These are phyloP conservation scores for Aspergillus conjunctus DNA, from an alignment of 495 filamentous ascomycete genomes.

Conservation along the genomic window DNA sequence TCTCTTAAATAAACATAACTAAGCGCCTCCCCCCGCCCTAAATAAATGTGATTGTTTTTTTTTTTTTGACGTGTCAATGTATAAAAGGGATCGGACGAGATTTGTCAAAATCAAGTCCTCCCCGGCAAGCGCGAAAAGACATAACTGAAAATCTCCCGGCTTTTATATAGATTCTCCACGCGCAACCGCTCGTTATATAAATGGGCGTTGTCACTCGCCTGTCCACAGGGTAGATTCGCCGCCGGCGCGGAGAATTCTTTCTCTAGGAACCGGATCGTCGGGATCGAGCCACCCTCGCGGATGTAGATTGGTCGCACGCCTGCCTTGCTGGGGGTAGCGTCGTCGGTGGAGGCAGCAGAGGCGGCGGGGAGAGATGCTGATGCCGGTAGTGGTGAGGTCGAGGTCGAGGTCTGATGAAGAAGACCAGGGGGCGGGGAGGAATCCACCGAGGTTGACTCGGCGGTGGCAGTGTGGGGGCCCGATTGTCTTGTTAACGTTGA, in stretches of 20 bases:
- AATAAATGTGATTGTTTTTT: too few species aligned
- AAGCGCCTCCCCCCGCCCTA: too few species aligned
- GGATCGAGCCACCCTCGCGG: slow-evolving; percentile 92
- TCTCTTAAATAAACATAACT: too few species aligned
- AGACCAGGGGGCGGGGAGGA: slow-evolving; percentile 7
- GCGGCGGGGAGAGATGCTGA: not conserved
- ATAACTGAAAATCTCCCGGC: slow-evolving; percentile 83
- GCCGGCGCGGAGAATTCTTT: slow-evolving; percentile 93
- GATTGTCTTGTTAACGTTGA: slow-evolving; percentile 54
- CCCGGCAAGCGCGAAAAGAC: slow-evolving; percentile 75
- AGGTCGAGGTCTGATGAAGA: not conserved
- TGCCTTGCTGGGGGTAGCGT: slow-evolving; percentile 9
- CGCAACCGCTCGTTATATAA: slow-evolving; percentile 91
- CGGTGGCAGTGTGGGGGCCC: not conserved
- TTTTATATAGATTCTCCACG: slow-evolving; percentile 85
- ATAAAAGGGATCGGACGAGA: not conserved
- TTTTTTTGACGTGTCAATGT: too few species aligned
- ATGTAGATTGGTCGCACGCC: slow-evolving; percentile 71
- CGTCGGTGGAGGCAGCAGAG: not conserved
- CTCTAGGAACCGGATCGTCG: slow-evolving; percentile 89
- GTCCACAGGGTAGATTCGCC: slow-evolving; percentile 91
- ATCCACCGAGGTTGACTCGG: not conserved
- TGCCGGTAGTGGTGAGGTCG: too few species aligned
- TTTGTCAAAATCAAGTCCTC: slow-evolving; percentile 30
- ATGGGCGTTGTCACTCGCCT: slow-evolving; percentile 93